These are phyloP conservation scores for Fusarium nurragi DNA, from an alignment of 2,329 filamentous ascomycete genomes.

Conservation along the genomic window DNA sequence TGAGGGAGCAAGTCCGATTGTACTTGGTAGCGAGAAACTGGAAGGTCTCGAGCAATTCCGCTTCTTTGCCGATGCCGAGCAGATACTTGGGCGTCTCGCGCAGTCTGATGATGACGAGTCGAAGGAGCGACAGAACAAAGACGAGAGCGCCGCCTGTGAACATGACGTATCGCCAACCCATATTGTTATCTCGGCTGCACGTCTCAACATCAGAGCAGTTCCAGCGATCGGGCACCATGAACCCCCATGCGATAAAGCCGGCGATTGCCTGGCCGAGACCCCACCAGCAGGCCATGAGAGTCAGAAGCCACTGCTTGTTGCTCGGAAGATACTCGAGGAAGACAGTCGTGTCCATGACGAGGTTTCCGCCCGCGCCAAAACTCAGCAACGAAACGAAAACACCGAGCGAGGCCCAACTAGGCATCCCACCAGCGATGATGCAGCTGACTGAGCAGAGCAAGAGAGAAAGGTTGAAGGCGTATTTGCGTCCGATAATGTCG, in stretches of 20 bases:
- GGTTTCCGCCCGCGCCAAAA: conserved; percentile 13
- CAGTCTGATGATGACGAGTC: conserved; percentile 4
- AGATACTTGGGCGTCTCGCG: conserved; percentile 20
- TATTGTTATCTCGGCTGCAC: neutral
- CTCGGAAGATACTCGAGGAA: conserved; percentile 12
- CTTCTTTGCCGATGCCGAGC: neutral
- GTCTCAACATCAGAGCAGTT: neutral
- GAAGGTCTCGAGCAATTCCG: conserved; percentile 2
- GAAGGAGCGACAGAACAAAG: conserved; percentile 11
- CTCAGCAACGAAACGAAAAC: conserved; percentile 2
- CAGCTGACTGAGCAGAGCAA: conserved; percentile 8
- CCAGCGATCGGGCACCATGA: conserved; percentile 3
- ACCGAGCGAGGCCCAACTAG: neutral
- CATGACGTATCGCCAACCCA: conserved; percentile 23
- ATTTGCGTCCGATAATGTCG: conserved; percentile 19
- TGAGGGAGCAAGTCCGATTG: conserved; percentile 6
- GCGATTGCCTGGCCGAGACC: conserved; percentile 12
- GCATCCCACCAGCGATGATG: conserved; percentile 2
- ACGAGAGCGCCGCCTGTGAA: conserved; percentile 20
- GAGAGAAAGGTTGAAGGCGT: conserved; percentile 19
- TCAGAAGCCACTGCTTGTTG: conserved; percentile 19
- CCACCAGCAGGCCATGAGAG: conserved; percentile 23
- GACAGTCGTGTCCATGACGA: conserved; percentile 22
- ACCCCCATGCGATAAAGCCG: conserved; percentile 19
- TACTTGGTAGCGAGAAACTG: conserved; percentile 11